These are phyloP conservation scores for Ampelomyces quisqualis DNA, from an alignment of 2,329 filamentous ascomycete genomes.

Conservation along the genomic window DNA sequence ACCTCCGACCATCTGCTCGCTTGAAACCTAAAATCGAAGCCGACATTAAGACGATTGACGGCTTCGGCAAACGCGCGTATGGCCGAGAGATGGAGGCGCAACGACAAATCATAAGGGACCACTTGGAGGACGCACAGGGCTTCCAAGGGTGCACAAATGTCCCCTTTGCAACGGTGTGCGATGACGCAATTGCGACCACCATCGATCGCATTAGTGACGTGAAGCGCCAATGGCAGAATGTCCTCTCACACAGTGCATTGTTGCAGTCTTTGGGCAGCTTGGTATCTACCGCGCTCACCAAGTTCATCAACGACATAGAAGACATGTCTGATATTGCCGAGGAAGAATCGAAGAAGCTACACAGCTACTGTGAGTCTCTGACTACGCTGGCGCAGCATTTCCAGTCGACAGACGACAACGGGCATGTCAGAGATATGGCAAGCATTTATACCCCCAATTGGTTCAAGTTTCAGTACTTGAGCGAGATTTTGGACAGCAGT, in stretches of 20 bases:
- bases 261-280: slow-evolving; percentile 63
- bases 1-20: slow-evolving; percentile 39
- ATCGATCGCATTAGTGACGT: slow-evolving; percentile 60
- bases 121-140: slow-evolving; percentile 64
- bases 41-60: slow-evolving; percentile 58
- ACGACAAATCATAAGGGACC: slow-evolving; percentile 61
- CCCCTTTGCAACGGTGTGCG: slow-evolving; percentile 61
- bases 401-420: slow-evolving; percentile 47
- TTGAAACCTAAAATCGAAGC: slow-evolving; percentile 53
- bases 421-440: slow-evolving; percentile 54
- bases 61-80: slow-evolving; percentile 62
- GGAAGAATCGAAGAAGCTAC: slow-evolving; percentile 61
- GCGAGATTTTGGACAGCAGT: slow-evolving; percentile 63
- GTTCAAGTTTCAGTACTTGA: slow-evolving; percentile 65
- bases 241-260: slow-evolving; percentile 61
- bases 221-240: slow-evolving; percentile 57
- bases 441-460: slow-evolving; percentile 63
- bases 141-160: slow-evolving; percentile 61
- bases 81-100: slow-evolving; percentile 66
- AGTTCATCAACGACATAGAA: slow-evolving; percentile 62
- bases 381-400: slow-evolving; percentile 60
- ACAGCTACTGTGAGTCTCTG: slow-evolving; percentile 57
- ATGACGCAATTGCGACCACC: slow-evolving; percentile 59
- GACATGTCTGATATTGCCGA: slow-evolving; percentile 66
- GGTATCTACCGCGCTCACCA: slow-evolving; percentile 57